Percentiles rank a stretch among this genome's conserved stretches.
These are phyloP conservation scores for Globisporangium paroecandrum DNA, from an alignment of 352 stramenopile genomes.

Conservation along the genomic window DNA sequence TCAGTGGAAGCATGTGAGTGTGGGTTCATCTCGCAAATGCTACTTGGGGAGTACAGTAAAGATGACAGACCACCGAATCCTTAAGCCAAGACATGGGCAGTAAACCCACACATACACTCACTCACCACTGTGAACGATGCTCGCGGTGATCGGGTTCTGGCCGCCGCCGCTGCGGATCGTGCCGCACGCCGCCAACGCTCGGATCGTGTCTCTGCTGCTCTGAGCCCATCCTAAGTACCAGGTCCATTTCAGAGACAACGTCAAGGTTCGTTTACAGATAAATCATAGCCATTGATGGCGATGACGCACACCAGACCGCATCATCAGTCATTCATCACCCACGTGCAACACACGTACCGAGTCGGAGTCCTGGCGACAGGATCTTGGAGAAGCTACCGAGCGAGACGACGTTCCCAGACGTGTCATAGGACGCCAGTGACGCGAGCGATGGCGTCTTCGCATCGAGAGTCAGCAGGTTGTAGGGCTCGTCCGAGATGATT, in stretches of 20 bases:
- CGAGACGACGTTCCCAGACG: constrained; percentile 66
- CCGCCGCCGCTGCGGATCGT: constrained; percentile 88
- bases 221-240: constrained; percentile 47
- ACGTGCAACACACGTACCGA: constrained; percentile 51
- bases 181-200: constrained; percentile 60
- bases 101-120: constrained; percentile 10
- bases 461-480: constrained; percentile 89
- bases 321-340: neutral
- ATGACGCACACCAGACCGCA: neutral
- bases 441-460: constrained; percentile 27
- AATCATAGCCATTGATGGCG: neutral
- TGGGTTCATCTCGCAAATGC: neutral
- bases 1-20: constrained; percentile 24
- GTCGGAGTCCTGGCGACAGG: constrained; percentile 83
- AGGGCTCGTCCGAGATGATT: constrained; percentile 92
- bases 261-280: neutral
- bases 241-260: neutral
- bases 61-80: neutral
- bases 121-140: constrained; percentile 74
- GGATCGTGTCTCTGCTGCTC: constrained; percentile 53
- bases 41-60: neutral
- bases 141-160: constrained; percentile 87
- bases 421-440: constrained; percentile 68
- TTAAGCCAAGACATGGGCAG: constrained; percentile 5
- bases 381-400: constrained; percentile 96